Percentiles rank a stretch among this genome's conserved stretches.
These are phyloP conservation scores for Phaffia tasmanica DNA, from an alignment of 768 basidiomycete species.

Conservation along the genomic window DNA sequence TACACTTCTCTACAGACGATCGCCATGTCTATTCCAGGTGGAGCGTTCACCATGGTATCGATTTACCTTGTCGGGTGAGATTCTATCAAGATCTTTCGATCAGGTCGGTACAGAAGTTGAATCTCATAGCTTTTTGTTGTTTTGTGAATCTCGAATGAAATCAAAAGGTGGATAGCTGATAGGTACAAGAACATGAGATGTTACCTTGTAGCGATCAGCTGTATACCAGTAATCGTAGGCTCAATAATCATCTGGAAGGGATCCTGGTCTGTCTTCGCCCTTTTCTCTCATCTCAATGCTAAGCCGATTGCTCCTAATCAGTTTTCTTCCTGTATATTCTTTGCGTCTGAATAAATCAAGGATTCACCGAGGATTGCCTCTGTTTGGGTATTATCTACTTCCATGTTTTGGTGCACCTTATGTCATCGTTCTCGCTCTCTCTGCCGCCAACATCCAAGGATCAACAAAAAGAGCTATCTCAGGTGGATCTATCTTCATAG, in stretches of 20 bases:
- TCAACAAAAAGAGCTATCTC: constrained; percentile 38
- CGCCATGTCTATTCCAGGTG: constrained; percentile 37
- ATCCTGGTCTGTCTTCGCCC: neutral
- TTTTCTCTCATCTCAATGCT: no score
- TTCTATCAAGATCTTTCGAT: constrained; percentile 3
- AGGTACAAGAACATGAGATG: constrained; percentile 33
- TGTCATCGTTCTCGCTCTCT: constrained; percentile 35
- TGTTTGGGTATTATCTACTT: constrained; percentile 37
- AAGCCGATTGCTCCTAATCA: no score
- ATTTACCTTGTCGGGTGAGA: neutral
- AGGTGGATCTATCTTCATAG: constrained; percentile 35
- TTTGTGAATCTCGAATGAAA: constrained; percentile 31
- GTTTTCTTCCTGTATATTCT: no score
- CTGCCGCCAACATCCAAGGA: constrained; percentile 36
- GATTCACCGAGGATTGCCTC: constrained; percentile 34
- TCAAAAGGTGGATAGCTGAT: constrained; percentile 35
- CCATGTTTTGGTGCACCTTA: constrained; percentile 39
- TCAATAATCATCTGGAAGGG: constrained; percentile 30
- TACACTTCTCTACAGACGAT: constrained; percentile 35
- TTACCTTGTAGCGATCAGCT: constrained; percentile 34
- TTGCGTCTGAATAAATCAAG: constrained; percentile 23
- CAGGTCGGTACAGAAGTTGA: constrained; percentile 6
- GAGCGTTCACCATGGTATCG: constrained; percentile 33
- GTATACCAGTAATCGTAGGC: constrained; percentile 38
- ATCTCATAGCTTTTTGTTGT: neutral